These are phyloP conservation scores for Asterophora lycoperdoides DNA, from an alignment of 768 basidiomycete species.

Conservation along the genomic window DNA sequence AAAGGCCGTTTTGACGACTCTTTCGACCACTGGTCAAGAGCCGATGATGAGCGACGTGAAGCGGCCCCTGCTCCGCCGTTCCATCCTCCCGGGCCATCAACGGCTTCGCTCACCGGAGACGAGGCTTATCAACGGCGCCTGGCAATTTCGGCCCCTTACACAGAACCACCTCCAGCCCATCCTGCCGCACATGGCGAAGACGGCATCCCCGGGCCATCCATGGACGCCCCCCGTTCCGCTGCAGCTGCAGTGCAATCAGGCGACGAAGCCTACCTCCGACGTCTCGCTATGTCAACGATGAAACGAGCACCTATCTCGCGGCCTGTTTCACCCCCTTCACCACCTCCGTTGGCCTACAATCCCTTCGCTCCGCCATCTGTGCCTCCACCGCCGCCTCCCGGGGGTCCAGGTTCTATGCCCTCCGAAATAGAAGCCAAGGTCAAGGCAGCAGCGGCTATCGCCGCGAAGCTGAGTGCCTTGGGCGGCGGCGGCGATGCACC, in stretches of 20 bases:
- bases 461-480: slow-evolving; percentile 65
- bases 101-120: slow-evolving; percentile 60
- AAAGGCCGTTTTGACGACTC: slow-evolving; percentile 47
- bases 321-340: slow-evolving; percentile 35
- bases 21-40: slow-evolving; percentile 53
- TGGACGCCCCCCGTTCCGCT: slow-evolving; percentile 1
- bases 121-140: slow-evolving; percentile 75
- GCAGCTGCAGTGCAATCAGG: slow-evolving; percentile 40
- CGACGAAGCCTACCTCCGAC: slow-evolving; percentile 66
- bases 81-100: slow-evolving; percentile 34
- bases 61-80: slow-evolving; percentile 22
- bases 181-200: slow-evolving; percentile 16
- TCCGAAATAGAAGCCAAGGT: slow-evolving; percentile 59
- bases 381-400: slow-evolving; percentile 45
- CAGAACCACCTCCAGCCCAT: slow-evolving; percentile 21
- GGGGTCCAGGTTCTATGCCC: slow-evolving; percentile 30
- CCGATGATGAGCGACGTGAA: slow-evolving; percentile 40
- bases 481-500: slow-evolving; percentile 31
- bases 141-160: slow-evolving; percentile 50
- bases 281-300: slow-evolving; percentile 51
- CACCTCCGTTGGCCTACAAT: slow-evolving; percentile 59
- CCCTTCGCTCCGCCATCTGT: slow-evolving; percentile 64
- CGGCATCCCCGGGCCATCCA: slow-evolving; percentile 20
- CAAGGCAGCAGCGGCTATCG: slow-evolving; percentile 79
- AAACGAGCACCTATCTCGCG: slow-evolving; percentile 17